Percentiles rank a stretch among this genome's conserved stretches.
phyloP scores from a whole-genome alignment of 768 basidiomycete genomes.

The Kwoniella pini region DNA sequence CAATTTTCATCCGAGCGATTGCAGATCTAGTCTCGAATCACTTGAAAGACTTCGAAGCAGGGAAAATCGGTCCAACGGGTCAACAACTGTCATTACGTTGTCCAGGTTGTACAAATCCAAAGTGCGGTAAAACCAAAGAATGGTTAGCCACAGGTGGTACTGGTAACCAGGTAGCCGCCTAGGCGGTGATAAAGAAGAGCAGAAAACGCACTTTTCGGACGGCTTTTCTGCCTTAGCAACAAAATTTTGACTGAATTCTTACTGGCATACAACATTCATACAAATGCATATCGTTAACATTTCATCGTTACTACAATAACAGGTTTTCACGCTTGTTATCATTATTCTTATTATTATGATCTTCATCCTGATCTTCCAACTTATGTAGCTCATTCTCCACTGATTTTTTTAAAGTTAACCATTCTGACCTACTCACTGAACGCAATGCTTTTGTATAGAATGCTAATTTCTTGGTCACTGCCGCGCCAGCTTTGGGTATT shows the following conservation, averaged over 20 bases:
- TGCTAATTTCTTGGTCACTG: constrained; percentile 30
- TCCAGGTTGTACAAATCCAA: constrained; percentile 87
- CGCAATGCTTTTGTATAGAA: constrained; percentile 40
- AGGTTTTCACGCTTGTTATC: too few species aligned
- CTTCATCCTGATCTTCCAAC: constrained; percentile 15
- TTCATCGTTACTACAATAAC: too few species aligned
- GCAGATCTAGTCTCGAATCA: constrained; percentile 87
- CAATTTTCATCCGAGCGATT: constrained; percentile 89
- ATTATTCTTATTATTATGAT: too few species aligned
- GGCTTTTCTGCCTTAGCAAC: too few species aligned
- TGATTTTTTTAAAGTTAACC: constrained; percentile 35
- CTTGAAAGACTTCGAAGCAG: constrained; percentile 64
- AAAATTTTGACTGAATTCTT: too few species aligned
- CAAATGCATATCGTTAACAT: not conserved
- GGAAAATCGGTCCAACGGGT: constrained; percentile 66
- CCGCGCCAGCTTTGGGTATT: constrained; percentile 23
- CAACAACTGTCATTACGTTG: constrained; percentile 83
- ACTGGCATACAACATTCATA: too few species aligned
- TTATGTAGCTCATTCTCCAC: constrained; percentile 30
- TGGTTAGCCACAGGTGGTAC: constrained; percentile 81
- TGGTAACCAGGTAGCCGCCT: constrained; percentile 11
- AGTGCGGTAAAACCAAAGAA: constrained; percentile 80
- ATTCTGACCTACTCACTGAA: constrained; percentile 26
- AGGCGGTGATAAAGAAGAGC: too few species aligned
- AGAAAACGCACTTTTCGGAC: too few species aligned